phyloP scores from a whole-genome alignment of 371 early-diverging fungal species.

The Gilbertella persicaria region DNA sequence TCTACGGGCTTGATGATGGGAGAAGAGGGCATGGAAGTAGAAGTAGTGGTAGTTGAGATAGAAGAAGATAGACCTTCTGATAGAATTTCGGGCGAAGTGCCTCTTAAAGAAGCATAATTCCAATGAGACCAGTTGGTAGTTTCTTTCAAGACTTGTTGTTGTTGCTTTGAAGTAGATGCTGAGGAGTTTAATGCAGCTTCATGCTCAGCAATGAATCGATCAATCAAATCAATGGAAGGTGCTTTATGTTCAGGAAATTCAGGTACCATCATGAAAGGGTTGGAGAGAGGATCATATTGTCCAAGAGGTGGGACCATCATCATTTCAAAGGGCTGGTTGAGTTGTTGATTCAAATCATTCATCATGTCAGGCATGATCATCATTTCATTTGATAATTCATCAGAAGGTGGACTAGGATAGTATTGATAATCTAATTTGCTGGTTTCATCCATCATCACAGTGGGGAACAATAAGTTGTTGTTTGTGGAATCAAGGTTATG shows the following conservation, averaged over 20 bases:
- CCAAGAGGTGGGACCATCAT: constrained; percentile 29
- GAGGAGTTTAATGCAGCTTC: constrained; percentile 23
- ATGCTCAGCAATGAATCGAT: constrained; percentile 33
- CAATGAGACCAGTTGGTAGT: constrained; percentile 22
- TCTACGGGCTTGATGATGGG: constrained; percentile 3
- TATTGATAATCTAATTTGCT: constrained; percentile 6
- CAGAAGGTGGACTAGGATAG: constrained; percentile 26
- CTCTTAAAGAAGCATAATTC: constrained; percentile 14
- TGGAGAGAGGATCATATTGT: constrained; percentile 6
- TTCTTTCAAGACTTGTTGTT: constrained; percentile 4
- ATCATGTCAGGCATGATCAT: constrained; percentile 2
- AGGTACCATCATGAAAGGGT: constrained; percentile 9
- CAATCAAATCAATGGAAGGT: constrained; percentile 20
- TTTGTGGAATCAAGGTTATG: constrained; percentile 14
- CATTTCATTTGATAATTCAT: constrained; percentile 10
- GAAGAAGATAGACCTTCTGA: constrained; percentile 14
- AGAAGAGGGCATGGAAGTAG: constrained; percentile 8
- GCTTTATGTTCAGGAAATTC: constrained; percentile 8
- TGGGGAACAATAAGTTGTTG: constrained; percentile 1
- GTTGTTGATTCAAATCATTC: neutral
- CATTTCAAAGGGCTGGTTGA: constrained; percentile 7
- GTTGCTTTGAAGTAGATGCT: constrained; percentile 5
- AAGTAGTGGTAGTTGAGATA: constrained; percentile 1
- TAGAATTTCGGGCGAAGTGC: constrained; percentile 19
- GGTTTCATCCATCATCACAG: neutral